phyloP scores from a whole-genome alignment of 73 alveolate species.

The Paramecium pentaurelia region DNA sequence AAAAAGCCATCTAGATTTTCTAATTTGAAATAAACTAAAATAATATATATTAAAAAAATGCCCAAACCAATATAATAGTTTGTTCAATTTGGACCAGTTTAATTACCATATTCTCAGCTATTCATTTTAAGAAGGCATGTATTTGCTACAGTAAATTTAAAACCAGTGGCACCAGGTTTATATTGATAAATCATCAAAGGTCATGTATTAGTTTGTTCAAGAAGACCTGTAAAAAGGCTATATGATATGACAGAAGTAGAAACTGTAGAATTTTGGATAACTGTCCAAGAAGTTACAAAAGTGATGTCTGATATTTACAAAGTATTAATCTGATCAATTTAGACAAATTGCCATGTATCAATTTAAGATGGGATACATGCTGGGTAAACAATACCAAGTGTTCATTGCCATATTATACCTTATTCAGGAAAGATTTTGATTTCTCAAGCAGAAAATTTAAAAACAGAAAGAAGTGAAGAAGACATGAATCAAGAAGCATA shows the following conservation, averaged over 20 bases:
- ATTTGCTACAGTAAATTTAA: constrained; percentile 35
- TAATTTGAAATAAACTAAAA: not conserved
- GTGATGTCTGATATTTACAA: constrained; percentile 37
- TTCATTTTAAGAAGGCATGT: constrained; percentile 54
- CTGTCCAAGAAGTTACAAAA: constrained; percentile 35
- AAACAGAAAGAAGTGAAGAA: constrained; percentile 24
- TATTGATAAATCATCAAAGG: not conserved
- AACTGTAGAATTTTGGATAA: constrained; percentile 55
- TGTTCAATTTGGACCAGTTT: constrained; percentile 31
- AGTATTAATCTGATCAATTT: not conserved
- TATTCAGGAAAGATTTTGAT: not conserved
- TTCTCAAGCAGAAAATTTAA: constrained; percentile 12
- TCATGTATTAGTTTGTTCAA: constrained; percentile 57
- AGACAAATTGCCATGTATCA: constrained; percentile 17
- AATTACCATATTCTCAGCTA: constrained; percentile 33
- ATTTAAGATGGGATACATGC: constrained; percentile 57
- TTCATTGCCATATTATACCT: constrained; percentile 52
- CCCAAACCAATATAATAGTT: not conserved
- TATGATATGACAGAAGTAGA: constrained; percentile 59
- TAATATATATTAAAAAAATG: not conserved
- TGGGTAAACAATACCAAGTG: constrained; percentile 46
- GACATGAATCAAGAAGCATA: constrained; percentile 55
- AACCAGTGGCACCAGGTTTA: constrained; percentile 29
- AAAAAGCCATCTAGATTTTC: too few species aligned
- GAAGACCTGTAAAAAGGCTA: constrained; percentile 50